phyloP scores from a whole-genome alignment of 2,329 filamentous ascomycete genomes.

The Dactylonectria macrodidyma region DNA sequence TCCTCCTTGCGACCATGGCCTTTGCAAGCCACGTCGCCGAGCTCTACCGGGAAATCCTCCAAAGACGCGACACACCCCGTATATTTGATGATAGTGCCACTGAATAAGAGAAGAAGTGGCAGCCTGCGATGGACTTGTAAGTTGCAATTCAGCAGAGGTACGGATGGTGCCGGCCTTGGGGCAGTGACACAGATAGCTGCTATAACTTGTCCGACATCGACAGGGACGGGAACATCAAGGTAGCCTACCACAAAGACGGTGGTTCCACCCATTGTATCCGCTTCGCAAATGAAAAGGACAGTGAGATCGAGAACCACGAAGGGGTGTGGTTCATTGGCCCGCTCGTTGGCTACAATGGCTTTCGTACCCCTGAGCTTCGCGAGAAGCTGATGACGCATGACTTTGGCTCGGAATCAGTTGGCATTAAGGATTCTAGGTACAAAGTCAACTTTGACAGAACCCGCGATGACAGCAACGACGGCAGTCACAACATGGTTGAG shows the following conservation, averaged over 20 bases:
- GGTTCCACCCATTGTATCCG: conserved; percentile 54
- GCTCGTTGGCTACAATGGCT: conserved; percentile 52
- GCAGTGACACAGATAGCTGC: too few relatives aligned
- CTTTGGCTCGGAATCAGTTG: conserved; percentile 8
- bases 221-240: conserved; percentile 50
- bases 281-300: conserved; percentile 46
- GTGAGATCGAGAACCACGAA: conserved; percentile 51
- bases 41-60: too few relatives aligned
- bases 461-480: conserved; percentile 9
- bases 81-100: too few relatives aligned
- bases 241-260: conserved; percentile 58
- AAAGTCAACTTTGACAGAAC: conserved; percentile 13
- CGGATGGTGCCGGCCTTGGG: too few relatives aligned
- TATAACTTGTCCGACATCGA: background rate
- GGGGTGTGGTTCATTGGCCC: conserved; percentile 53
- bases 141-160: too few relatives aligned
- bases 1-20: too few relatives aligned
- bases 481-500: background rate
- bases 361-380: conserved; percentile 34
- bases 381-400: conserved; percentile 11
- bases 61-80: too few relatives aligned
- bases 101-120: too few relatives aligned
- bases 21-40: too few relatives aligned
- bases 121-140: too few relatives aligned
- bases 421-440: conserved; percentile 11